Evolutionary conservation across 768 basidiomycete genomes (phyloP), one percentile per base, ranked within the genome.

Genomic region (Coprinopsis strossmayeri): DNA sequence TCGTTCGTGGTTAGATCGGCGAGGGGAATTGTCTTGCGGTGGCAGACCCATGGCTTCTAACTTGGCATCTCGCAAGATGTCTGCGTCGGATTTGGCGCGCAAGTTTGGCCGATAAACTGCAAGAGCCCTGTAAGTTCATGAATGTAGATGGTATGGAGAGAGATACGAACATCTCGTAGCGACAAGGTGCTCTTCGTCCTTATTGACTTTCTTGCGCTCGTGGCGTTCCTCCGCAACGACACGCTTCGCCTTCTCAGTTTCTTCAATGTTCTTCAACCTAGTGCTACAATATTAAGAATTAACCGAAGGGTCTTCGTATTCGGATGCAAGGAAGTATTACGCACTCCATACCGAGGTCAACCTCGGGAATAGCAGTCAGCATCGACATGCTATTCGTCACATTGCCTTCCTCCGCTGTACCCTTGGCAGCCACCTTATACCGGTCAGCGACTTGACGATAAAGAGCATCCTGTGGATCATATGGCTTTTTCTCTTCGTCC

Each of bases 301-400:
- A 27, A 5, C 24, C 28, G 32, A 42, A n/a, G n/a, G 23, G 37
- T 21, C 34, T 13, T 4, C n/a, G 49, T 21, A 34, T 25, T n/a
- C n/a, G n/a, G n/a, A n/a, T 43, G 41, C 34, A 32, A 7, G 27
- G 21, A 35, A 2, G 7, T 32, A n/a, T 50, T 4, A 82, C 91
- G 57, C 57, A 97, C 94, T 99, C 93, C 87, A 98, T 96, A 48
- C 96, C 96, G 3, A 99, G 75, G 65, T 99, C 95, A 7, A 98
- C 92, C 61, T 98, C 96, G 0, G 95, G 96, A 57, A 99, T 98
- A 28, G 91, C 92, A 13, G 94, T 97, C 47, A 99, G 73, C 96
- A 98, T 99, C 2, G 90, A 82, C 64, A 95, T 60, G 56, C 89
- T 92, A 54, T 91, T 92, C 11, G 92, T 91, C 21, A 97, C 92